Evolutionary conservation across 257 asterid species (phyloP), one percentile per base, ranked within the genome.

Genomic region (Solanum virginianum): DNA sequence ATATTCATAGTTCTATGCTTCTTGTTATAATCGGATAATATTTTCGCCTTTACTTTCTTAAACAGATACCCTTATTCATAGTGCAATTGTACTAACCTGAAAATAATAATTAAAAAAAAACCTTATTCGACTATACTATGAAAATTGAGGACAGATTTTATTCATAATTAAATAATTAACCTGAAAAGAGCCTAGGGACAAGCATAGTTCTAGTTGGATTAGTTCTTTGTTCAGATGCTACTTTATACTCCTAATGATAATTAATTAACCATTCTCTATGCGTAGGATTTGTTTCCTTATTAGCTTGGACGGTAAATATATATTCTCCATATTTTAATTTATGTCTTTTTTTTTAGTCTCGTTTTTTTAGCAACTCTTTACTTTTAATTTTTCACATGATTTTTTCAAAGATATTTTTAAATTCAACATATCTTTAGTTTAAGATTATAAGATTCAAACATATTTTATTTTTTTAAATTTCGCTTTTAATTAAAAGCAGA

Each of bases 361-460:
- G 8, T 1, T 56, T 10, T 56, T 56, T 55, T 56, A 10, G 0
- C 3, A 56, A 17, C 1, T 56, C 11, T 56, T 17, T 8, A 56
- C 5, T 56, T 56, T 1, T 56, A 17, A 0, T 1, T 56, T 56
- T 56, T 7, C 11, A 17, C 8, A 56, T 56, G 11, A 56, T 10
- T 32, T 32, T 32, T 17, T 17, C 3, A 7, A 17, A 56, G 8
- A 56, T 56, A 0, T 56, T 17, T 56, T 56, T 0, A 17, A 0
- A 7, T 56, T 56, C 8, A 17, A 17, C 8, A 2, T 55, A 56
- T 56, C 11, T 56, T 7, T 56, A 56, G 2, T 17, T 56, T 17
- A 56, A 17, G 5, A 56, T 0, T 0, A 56, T 17, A 17, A 2
- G 2, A 56, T 56, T 56, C 0, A 7, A 56, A 56, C 2, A 0